Evolutionary conservation across 345 rosid genomes (phyloP).

Genomic region (Boechera divaricarpa): DNA sequence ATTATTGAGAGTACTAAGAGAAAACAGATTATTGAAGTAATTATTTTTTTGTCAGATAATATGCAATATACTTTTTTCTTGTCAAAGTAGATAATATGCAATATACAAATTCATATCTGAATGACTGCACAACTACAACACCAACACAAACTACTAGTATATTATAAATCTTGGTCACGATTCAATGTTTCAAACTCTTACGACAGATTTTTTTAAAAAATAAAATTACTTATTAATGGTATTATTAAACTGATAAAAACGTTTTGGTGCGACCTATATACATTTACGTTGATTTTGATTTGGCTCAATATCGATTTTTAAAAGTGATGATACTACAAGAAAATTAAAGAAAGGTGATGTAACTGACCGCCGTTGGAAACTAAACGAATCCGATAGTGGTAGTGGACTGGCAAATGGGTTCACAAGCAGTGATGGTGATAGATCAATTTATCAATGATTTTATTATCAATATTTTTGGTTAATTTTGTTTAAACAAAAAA

Average conservation of each 20-base stretch:
- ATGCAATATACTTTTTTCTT: background rate
- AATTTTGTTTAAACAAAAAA: background rate
- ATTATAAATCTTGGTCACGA: background rate
- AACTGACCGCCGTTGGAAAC: constrained; percentile 3
- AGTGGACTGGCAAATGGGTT: background rate
- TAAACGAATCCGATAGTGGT: background rate
- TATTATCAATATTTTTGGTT: background rate
- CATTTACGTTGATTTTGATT: background rate
- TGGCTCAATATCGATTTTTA: too few relatives aligned
- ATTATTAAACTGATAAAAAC: background rate
- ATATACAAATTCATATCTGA: background rate
- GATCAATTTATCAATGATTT: too few relatives aligned
- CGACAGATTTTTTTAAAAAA: too few relatives aligned
- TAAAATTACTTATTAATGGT: background rate
- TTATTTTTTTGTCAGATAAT: background rate
- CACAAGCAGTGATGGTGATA: background rate
- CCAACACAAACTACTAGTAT: background rate
- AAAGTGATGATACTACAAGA: background rate
- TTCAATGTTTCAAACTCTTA: background rate
- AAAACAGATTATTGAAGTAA: background rate
- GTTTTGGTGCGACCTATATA: background rate
- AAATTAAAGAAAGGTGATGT: background rate
- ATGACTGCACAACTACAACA: background rate
- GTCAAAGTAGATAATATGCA: background rate
- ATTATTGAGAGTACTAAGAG: background rate